Evolutionary conservation across 345 rosid genomes (phyloP).

Genomic region (Ceriops decandra): DNA sequence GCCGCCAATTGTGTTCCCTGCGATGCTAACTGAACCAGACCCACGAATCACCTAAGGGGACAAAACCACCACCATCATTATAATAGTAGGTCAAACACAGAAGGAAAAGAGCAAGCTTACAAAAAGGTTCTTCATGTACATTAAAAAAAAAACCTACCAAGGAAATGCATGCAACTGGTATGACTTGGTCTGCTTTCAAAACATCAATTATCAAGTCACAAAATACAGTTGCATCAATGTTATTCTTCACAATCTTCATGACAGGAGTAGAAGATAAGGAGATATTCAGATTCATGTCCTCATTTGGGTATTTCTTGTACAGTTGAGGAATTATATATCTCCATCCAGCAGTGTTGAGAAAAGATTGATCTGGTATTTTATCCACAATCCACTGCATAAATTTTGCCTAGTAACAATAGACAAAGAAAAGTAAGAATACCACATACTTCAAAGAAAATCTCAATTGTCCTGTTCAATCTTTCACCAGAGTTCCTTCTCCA

Average conservation of each 20-base stretch:
- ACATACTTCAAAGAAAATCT: not conserved
- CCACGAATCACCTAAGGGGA: slow-evolving; percentile 55
- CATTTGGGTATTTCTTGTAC: slow-evolving; percentile 87
- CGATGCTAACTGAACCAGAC: slow-evolving; percentile 61
- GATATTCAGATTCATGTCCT: slow-evolving; percentile 75
- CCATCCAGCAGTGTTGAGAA: slow-evolving; percentile 90
- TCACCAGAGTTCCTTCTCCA: not conserved
- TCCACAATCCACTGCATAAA: slow-evolving; percentile 93
- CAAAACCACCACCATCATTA: not conserved
- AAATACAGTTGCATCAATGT: slow-evolving; percentile 69
- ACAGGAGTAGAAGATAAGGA: slow-evolving; percentile 79
- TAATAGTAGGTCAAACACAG: too few relatives aligned
- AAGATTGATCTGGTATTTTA: slow-evolving; percentile 78
- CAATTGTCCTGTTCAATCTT: not conserved
- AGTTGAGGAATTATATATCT: slow-evolving; percentile 83
- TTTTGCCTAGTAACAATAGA: slow-evolving; percentile 50
- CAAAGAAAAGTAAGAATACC: not conserved
- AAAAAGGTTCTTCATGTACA: slow-evolving; percentile 3
- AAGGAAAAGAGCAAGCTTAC: not conserved
- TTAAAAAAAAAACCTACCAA: slow-evolving; percentile 46
- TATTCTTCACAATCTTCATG: slow-evolving; percentile 54
- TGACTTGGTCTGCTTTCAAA: slow-evolving; percentile 52
- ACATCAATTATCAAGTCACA: slow-evolving; percentile 73
- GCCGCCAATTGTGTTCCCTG: slow-evolving; percentile 80
- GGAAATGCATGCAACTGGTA: slow-evolving; percentile 93